phyloP scores from a whole-genome alignment of 352 stramenopile species.

The Paralagenidium karlingii region DNA sequence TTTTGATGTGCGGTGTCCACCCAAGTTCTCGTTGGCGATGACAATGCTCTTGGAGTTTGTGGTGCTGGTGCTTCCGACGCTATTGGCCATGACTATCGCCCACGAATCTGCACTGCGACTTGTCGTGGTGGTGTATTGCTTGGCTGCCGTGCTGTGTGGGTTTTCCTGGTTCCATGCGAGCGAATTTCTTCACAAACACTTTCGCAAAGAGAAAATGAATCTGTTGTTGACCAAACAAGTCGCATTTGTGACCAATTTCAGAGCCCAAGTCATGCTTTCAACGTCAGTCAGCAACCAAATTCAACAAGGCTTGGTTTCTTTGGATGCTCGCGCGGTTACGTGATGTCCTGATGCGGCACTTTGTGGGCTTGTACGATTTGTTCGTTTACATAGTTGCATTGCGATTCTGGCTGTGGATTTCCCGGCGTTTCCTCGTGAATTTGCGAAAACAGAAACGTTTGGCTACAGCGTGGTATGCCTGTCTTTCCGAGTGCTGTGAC shows the following conservation, averaged over 20 bases:
- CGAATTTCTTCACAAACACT: conserved; percentile 64
- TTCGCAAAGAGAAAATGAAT: conserved; percentile 73
- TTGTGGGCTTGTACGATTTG: not conserved
- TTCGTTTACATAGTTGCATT: conserved; percentile 33
- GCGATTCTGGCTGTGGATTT: conserved; percentile 99
- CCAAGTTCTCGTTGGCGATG: too few relatives aligned
- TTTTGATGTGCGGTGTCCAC: too few relatives aligned
- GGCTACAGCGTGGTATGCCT: conserved; percentile 88
- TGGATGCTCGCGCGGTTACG: not conserved
- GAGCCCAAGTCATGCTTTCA: conserved; percentile 69
- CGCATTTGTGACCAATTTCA: conserved; percentile 68
- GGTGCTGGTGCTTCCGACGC: conserved; percentile 51
- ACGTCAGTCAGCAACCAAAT: conserved; percentile 62
- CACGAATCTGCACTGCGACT: conserved; percentile 44
- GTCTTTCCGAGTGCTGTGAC: not conserved
- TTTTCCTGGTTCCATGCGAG: conserved; percentile 63
- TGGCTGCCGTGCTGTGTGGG: conserved; percentile 28
- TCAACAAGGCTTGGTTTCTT: not conserved
- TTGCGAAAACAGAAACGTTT: conserved; percentile 92
- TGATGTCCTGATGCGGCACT: not conserved
- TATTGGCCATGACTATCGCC: conserved; percentile 60
- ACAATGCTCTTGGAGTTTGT: conserved; percentile 59
- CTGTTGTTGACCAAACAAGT: conserved; percentile 57
- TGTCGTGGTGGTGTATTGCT: conserved; percentile 36
- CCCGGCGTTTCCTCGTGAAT: conserved; percentile 89